phyloP scores from a whole-genome alignment of 768 basidiomycete genomes.

The Russula sp. region DNA sequence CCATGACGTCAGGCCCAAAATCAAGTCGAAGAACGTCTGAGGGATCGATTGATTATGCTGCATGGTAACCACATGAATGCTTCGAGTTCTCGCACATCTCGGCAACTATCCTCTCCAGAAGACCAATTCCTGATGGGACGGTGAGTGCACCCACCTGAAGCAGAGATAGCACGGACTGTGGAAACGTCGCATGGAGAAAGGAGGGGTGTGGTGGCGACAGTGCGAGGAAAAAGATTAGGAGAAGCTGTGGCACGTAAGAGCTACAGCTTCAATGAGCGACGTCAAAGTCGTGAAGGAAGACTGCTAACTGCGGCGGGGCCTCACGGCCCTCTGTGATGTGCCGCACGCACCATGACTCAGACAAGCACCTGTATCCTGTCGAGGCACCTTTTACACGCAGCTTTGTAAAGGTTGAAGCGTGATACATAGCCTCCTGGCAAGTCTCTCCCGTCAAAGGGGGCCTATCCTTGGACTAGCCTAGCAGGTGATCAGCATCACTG shows the following conservation, averaged over 20 bases:
- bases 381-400: conserved; percentile 21
- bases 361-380: conserved; percentile 19
- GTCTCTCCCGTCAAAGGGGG: conserved; percentile 20
- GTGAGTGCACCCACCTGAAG: conserved; percentile 48
- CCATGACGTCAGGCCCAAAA: conserved; percentile 54
- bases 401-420: conserved; percentile 19
- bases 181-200: conserved; percentile 54
- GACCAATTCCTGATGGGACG: conserved; percentile 42
- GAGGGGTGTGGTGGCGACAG: conserved; percentile 49
- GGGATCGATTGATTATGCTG: neutral
- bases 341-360: conserved; percentile 3
- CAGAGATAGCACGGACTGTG: conserved; percentile 51
- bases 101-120: conserved; percentile 50
- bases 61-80: neutral
- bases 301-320: conserved; percentile 39
- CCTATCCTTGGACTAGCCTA: conserved; percentile 9
- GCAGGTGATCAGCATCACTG: neutral
- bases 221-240: conserved; percentile 58
- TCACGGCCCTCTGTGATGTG: conserved; percentile 22
- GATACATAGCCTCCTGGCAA: conserved; percentile 17
- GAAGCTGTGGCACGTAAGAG: conserved; percentile 46
- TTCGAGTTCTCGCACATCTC: conserved; percentile 36
- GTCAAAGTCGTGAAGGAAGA: conserved; percentile 66
- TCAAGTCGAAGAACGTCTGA: conserved; percentile 60
- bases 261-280: conserved; percentile 33